Conservation (phyloP, 257 asterid species). For the Nicotiana paniculata region DNA sequence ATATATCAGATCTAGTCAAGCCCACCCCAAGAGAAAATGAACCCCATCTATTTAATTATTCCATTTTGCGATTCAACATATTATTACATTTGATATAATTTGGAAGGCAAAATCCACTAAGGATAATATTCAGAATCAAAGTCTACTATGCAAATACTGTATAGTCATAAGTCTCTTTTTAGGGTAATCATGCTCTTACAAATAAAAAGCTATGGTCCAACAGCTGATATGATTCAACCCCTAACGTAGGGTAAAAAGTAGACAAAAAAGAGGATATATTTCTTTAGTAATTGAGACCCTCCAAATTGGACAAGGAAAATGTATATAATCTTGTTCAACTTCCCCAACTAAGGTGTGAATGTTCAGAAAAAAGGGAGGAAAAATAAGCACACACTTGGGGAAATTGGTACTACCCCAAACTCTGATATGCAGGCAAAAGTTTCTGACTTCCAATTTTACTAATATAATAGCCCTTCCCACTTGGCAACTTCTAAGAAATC, state of each 20-base stretch:
- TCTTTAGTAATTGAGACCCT: background rate
- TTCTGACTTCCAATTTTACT: background rate
- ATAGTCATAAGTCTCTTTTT: background rate
- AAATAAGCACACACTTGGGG: background rate
- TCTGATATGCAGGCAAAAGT: background rate
- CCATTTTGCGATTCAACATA: background rate
- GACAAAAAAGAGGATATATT: background rate
- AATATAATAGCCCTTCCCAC: background rate
- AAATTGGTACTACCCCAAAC: constrained; percentile 1
- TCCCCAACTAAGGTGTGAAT: constrained; percentile 13
- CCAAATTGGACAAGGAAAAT: constrained; percentile 6
- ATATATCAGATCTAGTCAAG: background rate
- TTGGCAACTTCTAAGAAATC: background rate
- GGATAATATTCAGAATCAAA: background rate
- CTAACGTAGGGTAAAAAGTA: background rate
- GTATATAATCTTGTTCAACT: background rate
- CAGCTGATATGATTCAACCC: background rate
- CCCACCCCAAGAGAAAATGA: background rate
- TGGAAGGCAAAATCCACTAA: background rate
- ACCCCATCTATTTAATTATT: background rate
- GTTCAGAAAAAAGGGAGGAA: background rate
- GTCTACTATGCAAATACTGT: background rate
- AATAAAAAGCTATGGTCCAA: constrained; percentile 1
- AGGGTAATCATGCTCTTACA: background rate
- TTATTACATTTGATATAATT: background rate